Conservation (phyloP, 176 grass and related monocot genomes). For the Poa annua region DNA sequence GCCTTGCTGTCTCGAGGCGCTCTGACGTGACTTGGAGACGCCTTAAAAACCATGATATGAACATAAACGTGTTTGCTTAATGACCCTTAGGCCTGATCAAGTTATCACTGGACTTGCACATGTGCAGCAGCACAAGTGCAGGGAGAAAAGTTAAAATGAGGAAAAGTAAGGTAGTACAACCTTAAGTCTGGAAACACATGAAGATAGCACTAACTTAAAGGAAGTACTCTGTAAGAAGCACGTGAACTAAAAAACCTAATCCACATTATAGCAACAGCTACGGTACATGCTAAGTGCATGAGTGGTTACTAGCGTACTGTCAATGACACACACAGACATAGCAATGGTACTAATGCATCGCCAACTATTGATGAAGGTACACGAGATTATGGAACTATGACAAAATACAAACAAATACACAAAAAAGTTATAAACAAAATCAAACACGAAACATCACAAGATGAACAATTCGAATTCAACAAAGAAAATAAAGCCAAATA, state of each 20-base stretch:
- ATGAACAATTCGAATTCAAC: conserved; percentile 25
- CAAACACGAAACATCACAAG: background rate
- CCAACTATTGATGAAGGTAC: background rate
- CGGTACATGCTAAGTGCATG: background rate
- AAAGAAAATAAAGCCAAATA: background rate
- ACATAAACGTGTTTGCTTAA: background rate
- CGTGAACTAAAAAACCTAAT: background rate
- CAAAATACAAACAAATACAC: conserved; percentile 11
- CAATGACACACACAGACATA: background rate
- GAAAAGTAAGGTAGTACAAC: background rate
- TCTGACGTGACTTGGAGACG: too few species aligned
- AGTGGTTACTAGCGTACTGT: background rate
- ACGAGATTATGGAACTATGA: conserved; percentile 21
- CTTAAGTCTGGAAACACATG: background rate
- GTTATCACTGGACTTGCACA: background rate
- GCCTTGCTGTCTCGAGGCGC: too few species aligned
- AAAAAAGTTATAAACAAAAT: background rate
- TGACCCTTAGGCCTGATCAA: conserved; percentile 12
- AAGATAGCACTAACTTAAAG: conserved; percentile 24
- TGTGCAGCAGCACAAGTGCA: background rate
- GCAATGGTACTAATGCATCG: background rate
- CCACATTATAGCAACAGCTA: background rate
- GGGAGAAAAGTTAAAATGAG: background rate
- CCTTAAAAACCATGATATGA: background rate
- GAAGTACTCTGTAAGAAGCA: background rate